These are phyloP conservation scores for Sugiyamaella floridensis DNA, from an alignment of 805 yeast species.

Conservation along the genomic window DNA sequence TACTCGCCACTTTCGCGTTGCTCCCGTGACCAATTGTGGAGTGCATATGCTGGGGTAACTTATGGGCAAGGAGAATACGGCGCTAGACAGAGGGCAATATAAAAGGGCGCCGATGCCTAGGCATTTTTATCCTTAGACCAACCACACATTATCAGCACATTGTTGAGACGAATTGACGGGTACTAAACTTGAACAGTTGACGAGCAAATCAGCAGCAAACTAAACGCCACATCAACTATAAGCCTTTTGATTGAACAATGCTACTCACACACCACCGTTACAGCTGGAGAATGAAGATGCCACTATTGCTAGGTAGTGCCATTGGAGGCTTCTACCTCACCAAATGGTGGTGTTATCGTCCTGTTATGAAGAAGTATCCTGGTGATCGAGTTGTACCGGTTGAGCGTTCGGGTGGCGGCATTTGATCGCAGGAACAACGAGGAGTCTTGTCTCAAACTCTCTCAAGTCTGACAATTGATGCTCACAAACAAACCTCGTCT, in stretches of 20 bases:
- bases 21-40: neutral
- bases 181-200: too few relatives aligned
- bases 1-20: too few relatives aligned
- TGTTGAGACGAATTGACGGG: too few relatives aligned
- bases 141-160: neutral
- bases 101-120: neutral
- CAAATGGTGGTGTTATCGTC: slow-evolving; percentile 29
- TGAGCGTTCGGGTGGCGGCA: slow-evolving; percentile 34
- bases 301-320: slow-evolving; percentile 20
- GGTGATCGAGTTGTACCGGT: slow-evolving; percentile 31
- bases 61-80: neutral
- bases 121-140: neutral
- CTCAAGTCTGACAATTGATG: too few relatives aligned
- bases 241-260: neutral
- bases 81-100: neutral
- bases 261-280: neutral
- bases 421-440: slow-evolving; percentile 19
- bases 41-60: neutral
- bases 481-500: too few relatives aligned
- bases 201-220: neutral
- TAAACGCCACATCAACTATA: neutral
- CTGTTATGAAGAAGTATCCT: slow-evolving; percentile 25
- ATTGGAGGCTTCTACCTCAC: slow-evolving; percentile 22
- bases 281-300: slow-evolving; percentile 20
- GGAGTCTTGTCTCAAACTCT: neutral